Conservation (phyloP, 148 eudicot species). For the Cornus kousa region DNA sequence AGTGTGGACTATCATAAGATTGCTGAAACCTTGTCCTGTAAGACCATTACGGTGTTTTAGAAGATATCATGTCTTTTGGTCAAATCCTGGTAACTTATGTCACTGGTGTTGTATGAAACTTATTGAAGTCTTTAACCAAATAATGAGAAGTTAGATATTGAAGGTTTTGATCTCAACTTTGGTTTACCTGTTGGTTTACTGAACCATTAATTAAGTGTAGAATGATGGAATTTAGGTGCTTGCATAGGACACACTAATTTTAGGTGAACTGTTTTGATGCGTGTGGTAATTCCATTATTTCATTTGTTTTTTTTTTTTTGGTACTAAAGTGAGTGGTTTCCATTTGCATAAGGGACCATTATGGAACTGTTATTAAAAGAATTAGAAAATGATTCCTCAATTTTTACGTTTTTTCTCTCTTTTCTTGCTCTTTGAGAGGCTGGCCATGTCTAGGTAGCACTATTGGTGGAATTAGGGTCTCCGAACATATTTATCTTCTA, state of each 20-base stretch:
- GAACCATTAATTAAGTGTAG: neutral
- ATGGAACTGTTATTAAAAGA: neutral
- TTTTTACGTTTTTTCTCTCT: no score
- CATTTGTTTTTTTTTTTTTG: neutral
- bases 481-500: neutral
- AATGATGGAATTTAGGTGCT: neutral
- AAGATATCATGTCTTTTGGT: no score
- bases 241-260: neutral
- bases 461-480: no score
- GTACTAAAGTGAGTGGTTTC: neutral
- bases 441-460: no score
- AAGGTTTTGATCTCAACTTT: neutral
- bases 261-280: neutral
- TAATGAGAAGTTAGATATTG: neutral
- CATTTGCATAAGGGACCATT: neutral
- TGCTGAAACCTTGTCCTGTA: no score
- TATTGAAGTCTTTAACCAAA: neutral
- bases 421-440: no score
- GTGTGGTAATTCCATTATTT: neutral
- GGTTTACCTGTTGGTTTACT: neutral
- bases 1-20: no score
- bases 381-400: neutral
- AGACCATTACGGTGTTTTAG: no score
- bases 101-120: no score
- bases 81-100: no score